Evolutionary conservation across 176 grass and related monocot species (phyloP), one percentile per base, ranked within the genome.

Genomic region (Oryza meridionalis): DNA sequence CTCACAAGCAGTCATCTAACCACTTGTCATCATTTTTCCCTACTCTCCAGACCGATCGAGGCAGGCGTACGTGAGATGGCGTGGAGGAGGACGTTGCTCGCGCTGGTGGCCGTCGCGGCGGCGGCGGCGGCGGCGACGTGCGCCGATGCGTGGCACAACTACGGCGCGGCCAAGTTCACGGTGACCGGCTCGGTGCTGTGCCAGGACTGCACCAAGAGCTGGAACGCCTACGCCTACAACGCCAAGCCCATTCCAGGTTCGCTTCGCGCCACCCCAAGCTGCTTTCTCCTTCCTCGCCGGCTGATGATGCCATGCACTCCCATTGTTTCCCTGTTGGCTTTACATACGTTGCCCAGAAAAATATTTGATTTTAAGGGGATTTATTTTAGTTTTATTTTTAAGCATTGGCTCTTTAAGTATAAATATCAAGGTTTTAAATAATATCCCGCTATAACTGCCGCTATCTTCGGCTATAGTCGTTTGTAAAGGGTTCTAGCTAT

Each of bases 151-250:
- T 27, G 63, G 67, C 3, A 0, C 42, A 74, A 10, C 65, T 50
- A 67, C 87, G 65, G 65, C 53, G 81, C 59, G 58, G 8, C 77
- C 21, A 82, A 45, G 67, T 90, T 95, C 82, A 89, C 87, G n/a
- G 76, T 94, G 66, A 82, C 32, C 16, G 96, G 93, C 69, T 83
- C 70, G 2, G 93, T 95, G 50, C 58, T 87, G 83, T 96, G 96
- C 88, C 96, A 99, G 83, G 96, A 99, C 84, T 99, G 96, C 83
- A 82, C 87, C 74, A 82, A 92, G 83, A 92, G 75, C 72, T 99
- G 91, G 89, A 90, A 90, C 85, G 47, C 86, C 25, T 99, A 88
- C 67, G 78, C 78, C 58, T 58, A 94, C 78, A 92, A 83, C 86
- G 91, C 75, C 82, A 85, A 32, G 67, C 83, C 96, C 0, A 81